A percentile compares a stretch with the other conserved stretches of the same genome.
Evolutionary conservation across 768 basidiomycete genomes (phyloP).

Genomic region (Kwoniella mangroviensis): DNA sequence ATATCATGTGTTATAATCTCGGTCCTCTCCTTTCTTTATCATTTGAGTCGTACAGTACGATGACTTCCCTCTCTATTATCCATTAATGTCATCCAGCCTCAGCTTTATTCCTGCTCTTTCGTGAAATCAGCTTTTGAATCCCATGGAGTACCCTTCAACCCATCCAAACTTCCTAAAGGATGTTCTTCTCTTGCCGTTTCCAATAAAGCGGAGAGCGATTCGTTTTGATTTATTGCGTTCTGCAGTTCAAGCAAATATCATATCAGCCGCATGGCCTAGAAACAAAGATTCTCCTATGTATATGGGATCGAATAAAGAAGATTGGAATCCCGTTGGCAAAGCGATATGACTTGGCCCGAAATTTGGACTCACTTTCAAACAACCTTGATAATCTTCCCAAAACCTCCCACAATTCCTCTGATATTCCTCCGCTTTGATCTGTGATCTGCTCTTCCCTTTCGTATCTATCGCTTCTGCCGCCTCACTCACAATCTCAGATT

Average conservation of each 20-base stretch:
- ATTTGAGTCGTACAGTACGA: not conserved
- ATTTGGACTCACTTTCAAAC: constrained; percentile 71
- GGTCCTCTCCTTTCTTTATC: not conserved
- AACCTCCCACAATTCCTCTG: constrained; percentile 80
- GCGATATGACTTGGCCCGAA: not conserved
- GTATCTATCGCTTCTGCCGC: constrained; percentile 39
- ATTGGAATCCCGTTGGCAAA: not conserved
- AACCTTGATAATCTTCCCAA: constrained; percentile 78
- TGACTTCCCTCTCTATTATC: not conserved
- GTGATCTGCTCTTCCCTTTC: constrained; percentile 67
- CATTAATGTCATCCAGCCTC: not conserved
- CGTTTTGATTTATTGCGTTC: constrained; percentile 76
- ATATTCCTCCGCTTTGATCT: constrained; percentile 80
- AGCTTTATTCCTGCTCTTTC: constrained; percentile 5
- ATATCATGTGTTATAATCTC: not conserved
- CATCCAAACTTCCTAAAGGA: constrained; percentile 60
- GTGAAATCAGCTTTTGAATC: constrained; percentile 34
- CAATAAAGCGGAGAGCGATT: constrained; percentile 74
- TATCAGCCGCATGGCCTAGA: not conserved
- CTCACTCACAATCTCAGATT: not conserved
- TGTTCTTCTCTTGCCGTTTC: constrained; percentile 81
- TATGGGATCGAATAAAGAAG: no score
- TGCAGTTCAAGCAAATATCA: constrained; percentile 2
- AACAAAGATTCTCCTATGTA: no score
- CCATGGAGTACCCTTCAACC: constrained; percentile 48